These are phyloP conservation scores for Eutrema yunnanense DNA, from an alignment of 345 rosid genomes.

Conservation along the genomic window DNA sequence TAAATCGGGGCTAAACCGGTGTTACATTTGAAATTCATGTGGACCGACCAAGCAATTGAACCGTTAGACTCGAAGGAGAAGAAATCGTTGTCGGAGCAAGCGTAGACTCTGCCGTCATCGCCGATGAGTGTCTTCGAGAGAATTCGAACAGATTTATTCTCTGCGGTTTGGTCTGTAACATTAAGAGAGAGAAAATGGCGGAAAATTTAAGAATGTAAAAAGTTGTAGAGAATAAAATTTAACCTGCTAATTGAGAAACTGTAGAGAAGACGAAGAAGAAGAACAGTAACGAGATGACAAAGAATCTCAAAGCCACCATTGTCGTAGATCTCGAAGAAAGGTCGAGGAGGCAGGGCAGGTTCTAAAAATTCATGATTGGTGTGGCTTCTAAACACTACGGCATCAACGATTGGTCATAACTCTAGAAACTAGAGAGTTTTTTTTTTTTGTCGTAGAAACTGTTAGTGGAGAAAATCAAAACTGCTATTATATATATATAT, in stretches of 20 bases:
- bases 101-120: constrained; percentile 58
- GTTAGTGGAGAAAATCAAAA: too few species aligned
- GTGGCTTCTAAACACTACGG: too few species aligned
- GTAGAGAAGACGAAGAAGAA: constrained; percentile 6
- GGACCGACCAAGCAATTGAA: constrained; percentile 65
- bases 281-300: not conserved
- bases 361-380: not conserved
- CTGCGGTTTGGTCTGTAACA: constrained; percentile 27
- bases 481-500: too few species aligned
- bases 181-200: not conserved
- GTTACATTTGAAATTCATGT: constrained; percentile 57
- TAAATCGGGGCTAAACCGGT: constrained; percentile 45
- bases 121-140: constrained; percentile 69
- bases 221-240: not conserved
- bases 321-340: not conserved
- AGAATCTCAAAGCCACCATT: not conserved
- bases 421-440: too few species aligned
- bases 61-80: constrained; percentile 72
- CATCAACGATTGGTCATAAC: too few species aligned
- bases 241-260: constrained; percentile 15
- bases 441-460: too few species aligned
- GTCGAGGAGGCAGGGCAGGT: not conserved
- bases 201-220: not conserved
- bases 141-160: constrained; percentile 20
- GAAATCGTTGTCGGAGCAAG: constrained; percentile 57